Evolutionary conservation across 345 rosid genomes (phyloP), one percentile per base, ranked within the genome.

Genomic region (Heritiera littoralis): DNA sequence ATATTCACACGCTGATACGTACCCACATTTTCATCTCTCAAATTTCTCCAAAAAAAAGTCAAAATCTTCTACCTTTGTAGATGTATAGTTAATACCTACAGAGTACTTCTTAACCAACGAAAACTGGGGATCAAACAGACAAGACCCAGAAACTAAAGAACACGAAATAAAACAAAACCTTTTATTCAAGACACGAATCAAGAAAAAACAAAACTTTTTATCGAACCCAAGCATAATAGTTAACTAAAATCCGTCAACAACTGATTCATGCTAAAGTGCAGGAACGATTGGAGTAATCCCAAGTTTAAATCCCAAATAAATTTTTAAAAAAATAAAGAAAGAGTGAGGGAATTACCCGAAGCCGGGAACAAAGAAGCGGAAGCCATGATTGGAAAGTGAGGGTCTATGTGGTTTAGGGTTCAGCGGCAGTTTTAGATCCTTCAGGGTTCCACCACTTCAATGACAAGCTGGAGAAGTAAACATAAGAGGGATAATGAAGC

Each of bases 131-230:
- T 72, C 28, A 51, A 72, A 32, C 48, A 72, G 75, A 52, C 20
- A 72, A 32, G 28, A 71, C 43, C 75, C 35, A 52, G 14, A 32
- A 52, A 72, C 46, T 72, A 46, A 72, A 32, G 23, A 72, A 72
- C 43, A 49, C 46, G 14, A 51, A 51, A 51, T 1, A 9, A 71
- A 64, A 64, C 43, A 2, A 23, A 51, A 71, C 60, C 15, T 52
- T 52, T 9, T 52, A 32, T 61, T 32, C 63, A 52, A 72, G 32
- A 51, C 6, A 15, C 15, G 45, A 51, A 51, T 30, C 20, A 5
- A 0, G 38, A 71, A 58, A 11, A 48, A 7, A 8, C 46, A 48
- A 5, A 14, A 15, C 4, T 46, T 28, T 48, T 32, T 1, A 30
- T 51, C 41, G 9, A 59, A 59, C 4, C 38, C 66, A 10, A 61